These are phyloP conservation scores for Colletotrichum tropicale DNA, from an alignment of 2,329 filamentous ascomycete genomes.

Conservation along the genomic window DNA sequence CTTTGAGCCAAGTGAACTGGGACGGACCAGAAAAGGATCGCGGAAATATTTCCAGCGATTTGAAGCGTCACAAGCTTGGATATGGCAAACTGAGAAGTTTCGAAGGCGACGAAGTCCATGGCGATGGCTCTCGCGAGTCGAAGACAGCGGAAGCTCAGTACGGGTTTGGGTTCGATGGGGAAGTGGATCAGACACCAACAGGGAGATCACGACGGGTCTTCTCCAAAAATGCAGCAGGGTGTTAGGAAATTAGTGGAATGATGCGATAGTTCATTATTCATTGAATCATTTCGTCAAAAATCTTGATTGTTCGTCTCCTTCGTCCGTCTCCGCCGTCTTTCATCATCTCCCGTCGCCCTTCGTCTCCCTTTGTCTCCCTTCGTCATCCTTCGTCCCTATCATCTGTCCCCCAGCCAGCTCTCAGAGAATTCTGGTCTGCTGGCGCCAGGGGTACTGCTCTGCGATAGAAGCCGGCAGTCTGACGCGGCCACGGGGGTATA, in stretches of 20 bases:
- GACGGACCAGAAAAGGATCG: not conserved
- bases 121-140: not conserved
- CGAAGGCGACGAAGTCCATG: not conserved
- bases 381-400: not conserved
- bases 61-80: not conserved
- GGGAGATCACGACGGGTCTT: not conserved
- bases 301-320: not conserved
- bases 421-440: not conserved
- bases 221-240: not conserved
- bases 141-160: not conserved
- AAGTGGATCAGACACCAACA: not conserved
- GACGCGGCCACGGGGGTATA: not conserved
- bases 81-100: not conserved
- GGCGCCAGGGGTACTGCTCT: not conserved
- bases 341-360: rapidly evolving
- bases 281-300: not conserved
- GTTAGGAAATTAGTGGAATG: no score
- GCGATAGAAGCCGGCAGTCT: not conserved
- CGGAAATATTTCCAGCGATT: rapidly evolving
- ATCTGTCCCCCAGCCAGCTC: rapidly evolving
- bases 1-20: conserved; percentile 32
- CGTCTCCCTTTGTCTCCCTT: not conserved
- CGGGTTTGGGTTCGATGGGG: not conserved
- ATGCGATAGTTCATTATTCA: not conserved
- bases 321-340: no score